phyloP scores from a whole-genome alignment of 495 filamentous ascomycete genomes.

The Xylaria castorea region DNA sequence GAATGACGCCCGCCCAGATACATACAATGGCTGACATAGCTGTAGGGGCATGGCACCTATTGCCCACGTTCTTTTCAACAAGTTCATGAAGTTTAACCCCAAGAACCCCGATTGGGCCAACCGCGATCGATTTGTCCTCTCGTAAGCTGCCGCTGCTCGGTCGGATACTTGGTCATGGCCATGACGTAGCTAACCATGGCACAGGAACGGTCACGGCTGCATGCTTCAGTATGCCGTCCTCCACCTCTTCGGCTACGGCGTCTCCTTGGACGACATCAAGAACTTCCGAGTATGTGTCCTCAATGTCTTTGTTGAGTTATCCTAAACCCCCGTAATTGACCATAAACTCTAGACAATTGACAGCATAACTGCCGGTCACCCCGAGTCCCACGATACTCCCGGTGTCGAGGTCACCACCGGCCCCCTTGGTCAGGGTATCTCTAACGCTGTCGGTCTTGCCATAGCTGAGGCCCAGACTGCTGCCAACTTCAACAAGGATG shows the following conservation, averaged over 20 bases:
- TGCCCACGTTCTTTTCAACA: constrained; percentile 97
- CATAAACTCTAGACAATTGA: constrained; percentile 66
- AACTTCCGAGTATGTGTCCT: constrained; percentile 81
- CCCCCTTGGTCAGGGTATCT: constrained; percentile 93
- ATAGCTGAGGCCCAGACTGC: constrained; percentile 92
- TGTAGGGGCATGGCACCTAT: constrained; percentile 90
- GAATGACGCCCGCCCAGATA: constrained; percentile 9
- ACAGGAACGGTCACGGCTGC: constrained; percentile 95
- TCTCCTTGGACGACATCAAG: constrained; percentile 92
- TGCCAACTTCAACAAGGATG: constrained; percentile 95
- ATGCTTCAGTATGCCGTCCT: constrained; percentile 99
- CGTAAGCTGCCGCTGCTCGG: constrained; percentile 68
- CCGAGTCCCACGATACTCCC: constrained; percentile 94
- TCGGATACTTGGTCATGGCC: not conserved
- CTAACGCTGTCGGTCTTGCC: constrained; percentile 95
- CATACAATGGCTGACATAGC: constrained; percentile 32
- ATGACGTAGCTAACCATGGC: constrained; percentile 16
- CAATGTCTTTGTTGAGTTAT: not conserved
- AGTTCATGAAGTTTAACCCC: constrained; percentile 99
- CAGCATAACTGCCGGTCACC: constrained; percentile 96
- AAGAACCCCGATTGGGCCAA: constrained; percentile 97
- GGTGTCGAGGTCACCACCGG: constrained; percentile 98
- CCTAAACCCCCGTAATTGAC: not conserved
- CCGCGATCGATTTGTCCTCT: constrained; percentile 98
- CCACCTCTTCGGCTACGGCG: constrained; percentile 90